Base-by-base conservation (phyloP, 2,329 filamentous ascomycete species). In the Periconia digitata region DNA sequence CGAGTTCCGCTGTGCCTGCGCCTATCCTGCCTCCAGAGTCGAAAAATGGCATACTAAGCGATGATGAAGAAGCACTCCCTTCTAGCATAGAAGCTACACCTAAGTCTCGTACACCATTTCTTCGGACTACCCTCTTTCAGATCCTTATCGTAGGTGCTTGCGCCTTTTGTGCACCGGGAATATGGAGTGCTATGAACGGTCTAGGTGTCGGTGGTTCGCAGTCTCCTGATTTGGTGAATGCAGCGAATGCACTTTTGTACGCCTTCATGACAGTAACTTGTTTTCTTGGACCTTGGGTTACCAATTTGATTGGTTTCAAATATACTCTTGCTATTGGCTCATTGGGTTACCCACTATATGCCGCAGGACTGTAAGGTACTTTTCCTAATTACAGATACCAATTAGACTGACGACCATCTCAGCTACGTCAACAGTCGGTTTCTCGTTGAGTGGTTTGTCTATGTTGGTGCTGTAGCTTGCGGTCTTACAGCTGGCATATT, bases 101-200 rank as follows among this genome's bases (percentile, higher is more conserved):
- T 38, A 12, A 12, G 6, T 3, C 35, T 38, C 45, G 51, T 21
- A 32, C 44, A 2, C 46, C 47, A 7, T 51, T 56, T 39, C 47
- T n/a, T 22, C 50, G 55, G 34, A 53, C 23, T 8, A 55, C 51
- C 2, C 43, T 54, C 6, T 56, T 56, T 36, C 45, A 58, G 20
- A 56, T 56, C 36, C 40, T 54, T 7, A 47, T 54, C 13, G 53
- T 56, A 2, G 53, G 53, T 17, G 40, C 46, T 40, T 55, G 48
- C 35, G 50, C 49, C 24, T 53, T 58, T 29, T 53, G 47, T 21
- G 50, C 53, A 2, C 56, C 56, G 20, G 54, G 54, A 3, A 43
- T 57, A 10, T 59, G 56, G 56, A 46, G 35, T 17, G 56, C 56
- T n/a, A 57, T 59, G 43, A 57, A 59, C 20, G 43, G 45, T 6